These are phyloP conservation scores for Debaryomyces robertsiae DNA, from an alignment of 1,139 yeast species.

Conservation along the genomic window DNA sequence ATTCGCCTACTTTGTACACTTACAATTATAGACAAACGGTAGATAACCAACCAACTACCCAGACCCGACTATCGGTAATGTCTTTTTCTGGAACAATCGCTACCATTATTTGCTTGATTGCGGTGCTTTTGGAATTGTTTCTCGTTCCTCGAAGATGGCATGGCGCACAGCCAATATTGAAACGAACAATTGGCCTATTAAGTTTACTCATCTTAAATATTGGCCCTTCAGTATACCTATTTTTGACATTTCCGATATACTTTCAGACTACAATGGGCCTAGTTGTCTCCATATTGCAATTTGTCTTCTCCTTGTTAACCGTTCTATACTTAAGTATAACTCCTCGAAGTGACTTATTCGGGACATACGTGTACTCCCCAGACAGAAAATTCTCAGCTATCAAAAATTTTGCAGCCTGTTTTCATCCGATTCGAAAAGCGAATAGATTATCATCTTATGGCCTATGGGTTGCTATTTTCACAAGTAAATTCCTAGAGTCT, in stretches of 20 bases:
- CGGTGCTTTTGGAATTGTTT: conserved; percentile 44
- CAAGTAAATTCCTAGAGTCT: conserved; percentile 51
- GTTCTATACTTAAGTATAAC: conserved; percentile 47
- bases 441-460: conserved; percentile 45
- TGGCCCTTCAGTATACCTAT: conserved; percentile 46
- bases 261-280: conserved; percentile 32
- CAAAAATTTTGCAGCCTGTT: conserved; percentile 37
- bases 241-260: conserved; percentile 29
- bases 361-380: conserved; percentile 21
- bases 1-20: conserved; percentile 74
- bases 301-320: conserved; percentile 42
- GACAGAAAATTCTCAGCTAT: conserved; percentile 37
- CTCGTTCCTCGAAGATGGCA: conserved; percentile 60
- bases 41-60: conserved; percentile 53
- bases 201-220: conserved; percentile 32
- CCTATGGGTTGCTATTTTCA: conserved; percentile 49
- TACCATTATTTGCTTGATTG: conserved; percentile 41
- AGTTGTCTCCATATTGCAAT: conserved; percentile 44
- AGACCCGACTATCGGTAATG: conserved; percentile 48
- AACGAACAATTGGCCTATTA: conserved; percentile 35
- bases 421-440: conserved; percentile 39
- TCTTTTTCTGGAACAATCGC: conserved; percentile 56
- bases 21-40: conserved; percentile 42
- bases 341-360: conserved; percentile 51
- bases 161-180: conserved; percentile 49